Conservation (phyloP, 805 yeast genomes). For the Ogataea allantospora region DNA sequence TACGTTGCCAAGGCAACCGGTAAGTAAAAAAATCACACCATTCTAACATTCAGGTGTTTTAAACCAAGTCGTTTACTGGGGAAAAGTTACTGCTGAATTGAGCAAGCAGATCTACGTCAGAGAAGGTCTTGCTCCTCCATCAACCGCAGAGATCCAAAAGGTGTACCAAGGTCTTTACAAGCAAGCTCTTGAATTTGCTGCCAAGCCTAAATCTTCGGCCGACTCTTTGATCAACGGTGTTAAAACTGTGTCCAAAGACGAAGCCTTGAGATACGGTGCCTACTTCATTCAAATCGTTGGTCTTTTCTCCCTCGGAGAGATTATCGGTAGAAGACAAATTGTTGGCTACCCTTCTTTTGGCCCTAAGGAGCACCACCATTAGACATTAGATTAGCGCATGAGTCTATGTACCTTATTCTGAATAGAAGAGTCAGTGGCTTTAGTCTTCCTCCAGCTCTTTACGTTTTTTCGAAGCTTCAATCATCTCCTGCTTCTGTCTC, state of each 20-base stretch:
- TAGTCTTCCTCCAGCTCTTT: conserved; percentile 29
- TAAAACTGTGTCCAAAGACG: conserved; percentile 46
- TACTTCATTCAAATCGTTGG: conserved; percentile 84
- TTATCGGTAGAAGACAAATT: conserved; percentile 90
- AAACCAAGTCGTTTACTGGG: conserved; percentile 75
- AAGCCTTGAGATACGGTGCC: conserved; percentile 64
- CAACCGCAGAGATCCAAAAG: conserved; percentile 68
- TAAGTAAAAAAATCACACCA: conserved; percentile 19
- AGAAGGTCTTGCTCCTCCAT: conserved; percentile 93
- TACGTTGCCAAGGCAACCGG: conserved; percentile 38
- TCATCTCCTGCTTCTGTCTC: conserved; percentile 65
- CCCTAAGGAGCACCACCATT: conserved; percentile 41
- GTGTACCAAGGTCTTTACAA: conserved; percentile 60
- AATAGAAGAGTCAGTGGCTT: conserved; percentile 6
- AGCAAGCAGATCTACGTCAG: conserved; percentile 79
- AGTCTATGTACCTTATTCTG: conserved; percentile 10
- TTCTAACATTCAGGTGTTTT: conserved; percentile 30
- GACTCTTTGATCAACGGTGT: conserved; percentile 44
- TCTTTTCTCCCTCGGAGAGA: conserved; percentile 91
- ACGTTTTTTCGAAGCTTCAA: conserved; percentile 68
- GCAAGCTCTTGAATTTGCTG: conserved; percentile 41
- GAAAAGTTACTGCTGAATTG: conserved; percentile 52
- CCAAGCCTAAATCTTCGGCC: conserved; percentile 61
- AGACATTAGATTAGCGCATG: conserved; percentile 14
- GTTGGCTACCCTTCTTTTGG: conserved; percentile 80